Percentiles rank a stretch among this genome's conserved stretches.
Evolutionary conservation across 106 monocot genomes (phyloP).

Genomic region (Phalaenopsis equestris): DNA sequence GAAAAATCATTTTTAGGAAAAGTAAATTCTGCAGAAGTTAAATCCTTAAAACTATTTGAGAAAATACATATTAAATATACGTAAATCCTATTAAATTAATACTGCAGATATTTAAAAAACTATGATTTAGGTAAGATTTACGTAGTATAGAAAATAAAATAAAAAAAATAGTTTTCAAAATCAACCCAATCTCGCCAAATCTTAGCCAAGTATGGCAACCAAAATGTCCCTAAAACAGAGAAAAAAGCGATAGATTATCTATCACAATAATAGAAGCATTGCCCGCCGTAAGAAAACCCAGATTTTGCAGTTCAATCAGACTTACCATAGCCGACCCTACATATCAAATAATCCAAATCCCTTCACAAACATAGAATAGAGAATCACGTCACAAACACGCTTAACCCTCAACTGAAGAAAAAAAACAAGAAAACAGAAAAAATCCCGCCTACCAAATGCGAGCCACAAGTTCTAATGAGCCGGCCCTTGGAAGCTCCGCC

Average conservation of each 20-base stretch:
- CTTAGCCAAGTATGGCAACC: not conserved
- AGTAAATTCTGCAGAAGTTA: too few relatives aligned
- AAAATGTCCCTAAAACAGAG: not conserved
- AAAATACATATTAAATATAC: too few relatives aligned
- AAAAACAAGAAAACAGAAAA: not conserved
- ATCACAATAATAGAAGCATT: not conserved
- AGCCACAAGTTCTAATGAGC: not conserved
- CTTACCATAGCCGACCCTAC: not conserved
- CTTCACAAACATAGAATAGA: not conserved
- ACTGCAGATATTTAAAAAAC: too few relatives aligned
- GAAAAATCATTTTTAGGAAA: too few relatives aligned
- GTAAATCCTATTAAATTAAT: too few relatives aligned
- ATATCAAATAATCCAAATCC: not conserved
- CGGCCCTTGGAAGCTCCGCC: not conserved
- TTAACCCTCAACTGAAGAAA: not conserved
- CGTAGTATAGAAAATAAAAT: too few relatives aligned
- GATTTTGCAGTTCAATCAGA: not conserved
- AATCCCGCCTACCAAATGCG: not conserved
- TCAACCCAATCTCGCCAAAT: too few relatives aligned
- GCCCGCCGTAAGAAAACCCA: not conserved
- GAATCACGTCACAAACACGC: not conserved
- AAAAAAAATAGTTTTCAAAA: too few relatives aligned
- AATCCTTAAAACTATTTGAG: too few relatives aligned
- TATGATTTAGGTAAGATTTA: too few relatives aligned
- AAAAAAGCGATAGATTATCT: not conserved